Evolutionary conservation across 352 stramenopile species (phyloP), one percentile per base, ranked within the genome.

Genomic region (Phytophthora syringae): DNA sequence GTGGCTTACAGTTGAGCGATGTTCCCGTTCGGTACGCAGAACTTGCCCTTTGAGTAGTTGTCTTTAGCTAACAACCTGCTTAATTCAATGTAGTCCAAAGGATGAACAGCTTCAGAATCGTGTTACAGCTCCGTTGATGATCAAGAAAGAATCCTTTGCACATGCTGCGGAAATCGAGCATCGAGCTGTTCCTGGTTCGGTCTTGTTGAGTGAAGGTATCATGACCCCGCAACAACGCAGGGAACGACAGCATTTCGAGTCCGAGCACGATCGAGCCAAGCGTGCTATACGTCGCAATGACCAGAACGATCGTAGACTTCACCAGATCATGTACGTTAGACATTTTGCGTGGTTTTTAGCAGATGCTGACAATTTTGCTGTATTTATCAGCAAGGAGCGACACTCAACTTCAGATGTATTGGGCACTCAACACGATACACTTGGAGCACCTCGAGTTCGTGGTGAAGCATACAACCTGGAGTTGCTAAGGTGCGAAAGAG

Each of bases 221-320:
- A 89, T 93, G 80, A 89, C 72, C 0, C 82, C 86, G 2, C 72
- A 84, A 22, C 79, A 94, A 50, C 79, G 86, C 6, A 80, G 86
- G 15, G 84, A 94, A 56, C 74, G 84, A 18, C 79, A 86, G 13
- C 64, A 82, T 3, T 93, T 93, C 36, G 80, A 89, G 49, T 84
- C 75, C 16, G 67, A 85, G 15, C 87, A 83, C 52, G 66, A 85
- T 55, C 70, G 61, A 18, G 86, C 84, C 13, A 74, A 79, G 3
- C 73, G 76, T 5, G 75, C 83, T 10, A 64, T 91, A 3, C 77
- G 87, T n/a, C 74, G 72, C 12, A 68, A 74, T 6, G 77, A 91
- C 37, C 72, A 79, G 66, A 88, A 92, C 53, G 78, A 88, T 18
- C 77, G 78, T 4, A 81, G 84, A 20, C 70, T 91, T 0, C 78